Conservation (phyloP, 176 grass and related monocot species). For the Areca catechu region DNA sequence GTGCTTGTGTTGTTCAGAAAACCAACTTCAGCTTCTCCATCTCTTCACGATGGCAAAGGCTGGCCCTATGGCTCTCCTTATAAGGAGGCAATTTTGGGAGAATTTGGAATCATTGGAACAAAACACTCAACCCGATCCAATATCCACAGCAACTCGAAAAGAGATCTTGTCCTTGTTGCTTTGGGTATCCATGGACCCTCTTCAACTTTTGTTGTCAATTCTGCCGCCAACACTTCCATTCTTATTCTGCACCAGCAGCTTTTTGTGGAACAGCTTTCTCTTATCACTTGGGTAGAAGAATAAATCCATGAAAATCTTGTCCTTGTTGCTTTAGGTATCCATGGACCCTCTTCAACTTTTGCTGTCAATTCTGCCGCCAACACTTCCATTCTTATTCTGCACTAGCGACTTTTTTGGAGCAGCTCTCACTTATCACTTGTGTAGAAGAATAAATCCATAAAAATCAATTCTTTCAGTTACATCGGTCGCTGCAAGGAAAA, state of each 20-base stretch:
- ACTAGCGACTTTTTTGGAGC: conserved; percentile 48
- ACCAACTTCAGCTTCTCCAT: conserved; percentile 35
- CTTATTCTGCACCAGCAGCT: too few relatives aligned
- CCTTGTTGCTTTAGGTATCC: too few relatives aligned
- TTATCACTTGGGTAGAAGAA: too few relatives aligned
- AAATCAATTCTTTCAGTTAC: conserved; percentile 25
- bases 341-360: too few relatives aligned
- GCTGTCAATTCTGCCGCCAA: too few relatives aligned
- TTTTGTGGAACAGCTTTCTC: too few relatives aligned
- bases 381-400: too few relatives aligned
- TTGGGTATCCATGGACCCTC: conserved; percentile 36
- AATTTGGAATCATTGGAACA: conserved; percentile 51
- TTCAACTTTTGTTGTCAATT: conserved; percentile 41
- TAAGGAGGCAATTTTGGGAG: conserved; percentile 28
- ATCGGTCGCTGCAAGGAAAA: conserved; percentile 26
- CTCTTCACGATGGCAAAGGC: conserved; percentile 21
- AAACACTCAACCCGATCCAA: conserved; percentile 40
- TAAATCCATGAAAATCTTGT: too few relatives aligned
- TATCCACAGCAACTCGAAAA: conserved; percentile 55
- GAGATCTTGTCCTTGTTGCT: conserved; percentile 93
- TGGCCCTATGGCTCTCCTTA: conserved; percentile 20
- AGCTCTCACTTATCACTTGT: conserved; percentile 39
- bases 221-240: conserved; percentile 29
- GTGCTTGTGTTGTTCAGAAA: conserved; percentile 11
- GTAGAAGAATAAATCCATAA: conserved; percentile 32